Base-by-base conservation (phyloP, 768 basidiomycete genomes). In the Chiua virens region DNA sequence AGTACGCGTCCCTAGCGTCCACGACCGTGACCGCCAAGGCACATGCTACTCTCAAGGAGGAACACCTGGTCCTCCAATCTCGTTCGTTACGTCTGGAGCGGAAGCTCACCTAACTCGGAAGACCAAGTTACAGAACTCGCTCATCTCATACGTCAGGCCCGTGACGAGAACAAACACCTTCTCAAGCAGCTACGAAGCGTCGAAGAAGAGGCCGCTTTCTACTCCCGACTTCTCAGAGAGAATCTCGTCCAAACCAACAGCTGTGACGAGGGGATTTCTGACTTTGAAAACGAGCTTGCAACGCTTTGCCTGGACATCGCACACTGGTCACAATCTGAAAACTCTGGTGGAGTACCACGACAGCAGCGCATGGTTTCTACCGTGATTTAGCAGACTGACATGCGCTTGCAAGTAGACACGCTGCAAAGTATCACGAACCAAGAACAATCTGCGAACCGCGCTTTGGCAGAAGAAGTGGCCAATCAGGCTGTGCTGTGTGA, bases 31-130 rank as follows among this genome's bases (percentile, higher is more conserved):
- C 75, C 7, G 54, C 58, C 37, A 54, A 67, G 21, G 62, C 67
- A 1, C 69, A 79, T 53, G 60, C 61, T 18, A 54, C 60, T 8
- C 71, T 86, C 32, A 72, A 73, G 61, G 66, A 71, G 28, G 71
- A 76, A 25, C 66, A 77, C 50, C 48, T 67, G 2, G 55, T 64
- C 5, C 53, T 76, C 27, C 76, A 76, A 48, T 55, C 79, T 10
- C 76, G 73, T 8, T 67, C 72, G 22, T 65, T 74, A 23, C 81
- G 86, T 25, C 69, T 88, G 13, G 81, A 86, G 57, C 81, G 87
- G 52, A 87, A 85, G 64, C 71, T 88, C 14, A 80, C 79, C 36
- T n/a, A 86, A 85, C 59, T 74, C 85, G 5, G 83, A 88, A 49
- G 81, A 70, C 17, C 86, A 89, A 61, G 83, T 86, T 20, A 65